Conservation (phyloP, 805 yeast species). For the Maudiozyma barnettii region DNA sequence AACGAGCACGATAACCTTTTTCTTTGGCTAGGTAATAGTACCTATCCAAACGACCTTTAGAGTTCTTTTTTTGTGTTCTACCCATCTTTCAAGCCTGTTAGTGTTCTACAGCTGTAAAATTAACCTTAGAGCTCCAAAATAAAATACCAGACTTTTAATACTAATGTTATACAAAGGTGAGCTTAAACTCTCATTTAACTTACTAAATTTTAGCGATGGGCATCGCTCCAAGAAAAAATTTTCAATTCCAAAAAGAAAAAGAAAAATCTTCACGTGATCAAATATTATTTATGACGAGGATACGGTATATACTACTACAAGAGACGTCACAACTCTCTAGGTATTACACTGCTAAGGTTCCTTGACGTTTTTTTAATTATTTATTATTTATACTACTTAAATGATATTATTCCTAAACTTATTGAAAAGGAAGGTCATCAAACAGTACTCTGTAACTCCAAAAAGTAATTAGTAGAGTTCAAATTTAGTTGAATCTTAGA, state of each 20-base stretch:
- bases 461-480: neutral
- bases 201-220: constrained; percentile 2
- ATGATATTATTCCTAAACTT: neutral
- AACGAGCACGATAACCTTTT: constrained; percentile 97
- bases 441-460: constrained; percentile 6
- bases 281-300: too few relatives aligned
- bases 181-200: too few relatives aligned
- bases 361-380: too few relatives aligned
- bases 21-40: constrained; percentile 95
- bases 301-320: too few relatives aligned
- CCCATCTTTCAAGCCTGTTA: constrained; percentile 44
- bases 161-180: too few relatives aligned
- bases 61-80: constrained; percentile 85
- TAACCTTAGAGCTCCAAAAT: neutral
- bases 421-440: constrained; percentile 5
- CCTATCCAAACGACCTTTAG: constrained; percentile 98
- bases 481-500: too few relatives aligned
- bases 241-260: neutral
- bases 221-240: constrained; percentile 7
- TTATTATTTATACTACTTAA: too few relatives aligned
- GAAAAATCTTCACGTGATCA: too few relatives aligned
- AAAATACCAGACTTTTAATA: neutral
- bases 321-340: too few relatives aligned
- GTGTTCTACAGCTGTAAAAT: neutral
- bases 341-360: too few relatives aligned